Percentiles rank a stretch among this genome's conserved stretches.
phyloP scores from a whole-genome alignment of 352 stramenopile genomes.

The Globisporangium nunn region DNA sequence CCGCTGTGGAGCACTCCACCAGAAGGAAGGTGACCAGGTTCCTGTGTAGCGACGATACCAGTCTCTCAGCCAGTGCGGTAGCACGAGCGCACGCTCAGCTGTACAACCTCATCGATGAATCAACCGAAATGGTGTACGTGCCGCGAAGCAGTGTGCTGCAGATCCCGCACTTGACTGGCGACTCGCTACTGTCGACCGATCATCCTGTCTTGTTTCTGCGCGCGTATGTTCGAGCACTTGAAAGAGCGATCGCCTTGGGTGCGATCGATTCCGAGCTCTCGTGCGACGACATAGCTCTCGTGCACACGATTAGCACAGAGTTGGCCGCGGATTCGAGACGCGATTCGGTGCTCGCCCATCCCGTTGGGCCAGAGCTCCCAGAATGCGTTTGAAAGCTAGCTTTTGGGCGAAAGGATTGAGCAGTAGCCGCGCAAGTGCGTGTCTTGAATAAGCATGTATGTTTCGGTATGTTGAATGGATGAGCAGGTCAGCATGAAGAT shows the following conservation, averaged over 20 bases:
- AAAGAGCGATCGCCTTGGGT: slow-evolving; percentile 2
- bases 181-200: slow-evolving; percentile 5
- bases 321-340: not conserved
- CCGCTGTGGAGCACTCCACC: slow-evolving; percentile 20
- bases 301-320: slow-evolving; percentile 1
- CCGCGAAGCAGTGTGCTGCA: slow-evolving; percentile 9
- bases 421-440: not conserved
- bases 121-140: slow-evolving; percentile 6
- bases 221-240: slow-evolving; percentile 10
- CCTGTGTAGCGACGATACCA: slow-evolving; percentile 21
- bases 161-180: slow-evolving; percentile 10
- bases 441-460: not conserved
- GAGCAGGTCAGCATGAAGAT: not conserved
- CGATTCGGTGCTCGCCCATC: not conserved
- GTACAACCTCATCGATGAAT: slow-evolving; percentile 3
- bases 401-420: not conserved
- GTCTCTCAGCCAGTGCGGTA: slow-evolving; percentile 17
- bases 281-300: slow-evolving; percentile 3
- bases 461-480: not conserved
- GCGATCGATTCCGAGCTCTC: not conserved
- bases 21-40: slow-evolving; percentile 11
- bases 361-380: not conserved
- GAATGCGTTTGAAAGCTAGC: not conserved
- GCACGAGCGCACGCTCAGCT: slow-evolving; percentile 16
- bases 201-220: slow-evolving; percentile 9